Percentiles rank a stretch among this genome's conserved stretches.
Evolutionary conservation across 305 asterid genomes (phyloP).

Genomic region (Fraxinus xanthoxyloides): DNA sequence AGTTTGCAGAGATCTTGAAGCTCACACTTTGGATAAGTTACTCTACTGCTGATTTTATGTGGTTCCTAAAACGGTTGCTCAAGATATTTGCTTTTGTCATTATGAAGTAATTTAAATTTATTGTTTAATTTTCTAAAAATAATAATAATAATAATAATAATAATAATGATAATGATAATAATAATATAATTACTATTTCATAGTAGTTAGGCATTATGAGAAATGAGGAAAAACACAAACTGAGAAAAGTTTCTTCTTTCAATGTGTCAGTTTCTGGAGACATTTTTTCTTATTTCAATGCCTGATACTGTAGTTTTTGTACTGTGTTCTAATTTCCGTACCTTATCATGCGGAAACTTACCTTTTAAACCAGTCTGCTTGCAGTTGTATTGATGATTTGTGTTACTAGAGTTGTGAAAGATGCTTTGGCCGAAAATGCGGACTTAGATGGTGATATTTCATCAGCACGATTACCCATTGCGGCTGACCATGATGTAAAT

Average conservation of each 20-base stretch:
- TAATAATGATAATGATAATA: no score
- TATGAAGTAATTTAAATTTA: neutral
- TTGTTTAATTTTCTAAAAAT: neutral
- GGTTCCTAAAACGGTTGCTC: no score
- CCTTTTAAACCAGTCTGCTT: conserved; percentile 7
- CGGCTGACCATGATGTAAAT: conserved; percentile 26
- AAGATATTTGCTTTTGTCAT: neutral
- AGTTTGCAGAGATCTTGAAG: neutral
- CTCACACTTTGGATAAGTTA: no score
- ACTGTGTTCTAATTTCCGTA: neutral
- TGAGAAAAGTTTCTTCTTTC: neutral
- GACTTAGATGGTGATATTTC: conserved; percentile 39
- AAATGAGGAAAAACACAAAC: neutral
- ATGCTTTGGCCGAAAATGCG: conserved; percentile 82
- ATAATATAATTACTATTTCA: neutral
- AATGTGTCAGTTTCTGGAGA: neutral
- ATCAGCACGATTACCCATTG: conserved; percentile 40
- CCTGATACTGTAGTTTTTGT: neutral
- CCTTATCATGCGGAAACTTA: neutral
- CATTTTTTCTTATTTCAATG: neutral
- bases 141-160: neutral
- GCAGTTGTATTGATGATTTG: conserved; percentile 67
- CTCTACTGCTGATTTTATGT: neutral
- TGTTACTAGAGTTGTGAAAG: conserved; percentile 78
- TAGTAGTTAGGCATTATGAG: neutral